Evolutionary conservation across 768 basidiomycete genomes (phyloP).

Genomic region (Lactifluus pinguis): DNA sequence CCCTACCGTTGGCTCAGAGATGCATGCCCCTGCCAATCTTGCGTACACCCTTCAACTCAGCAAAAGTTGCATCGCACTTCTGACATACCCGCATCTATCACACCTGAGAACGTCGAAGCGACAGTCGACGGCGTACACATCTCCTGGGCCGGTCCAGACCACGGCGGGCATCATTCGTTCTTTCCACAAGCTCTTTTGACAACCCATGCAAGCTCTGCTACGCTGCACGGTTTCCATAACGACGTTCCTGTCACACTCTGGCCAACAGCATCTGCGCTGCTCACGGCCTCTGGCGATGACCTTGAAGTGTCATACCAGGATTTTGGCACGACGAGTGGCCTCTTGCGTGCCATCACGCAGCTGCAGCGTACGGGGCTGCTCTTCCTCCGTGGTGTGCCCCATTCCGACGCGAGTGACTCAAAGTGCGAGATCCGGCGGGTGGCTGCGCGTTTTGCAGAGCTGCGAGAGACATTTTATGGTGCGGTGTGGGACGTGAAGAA

Average conservation of each 20-base stretch:
- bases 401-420: constrained; percentile 45
- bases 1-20: constrained; percentile 79
- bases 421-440: constrained; percentile 61
- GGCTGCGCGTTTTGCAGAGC: constrained; percentile 59
- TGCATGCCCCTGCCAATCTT: constrained; percentile 62
- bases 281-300: constrained; percentile 29
- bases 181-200: constrained; percentile 42
- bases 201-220: constrained; percentile 34
- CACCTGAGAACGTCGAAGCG: constrained; percentile 34
- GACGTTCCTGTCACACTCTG: constrained; percentile 36
- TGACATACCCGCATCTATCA: constrained; percentile 47
- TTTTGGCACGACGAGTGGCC: constrained; percentile 35
- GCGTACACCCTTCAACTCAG: constrained; percentile 65
- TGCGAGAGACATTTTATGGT: constrained; percentile 87
- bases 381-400: constrained; percentile 65
- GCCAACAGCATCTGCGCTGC: constrained; percentile 28
- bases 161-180: constrained; percentile 50
- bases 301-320: constrained; percentile 51
- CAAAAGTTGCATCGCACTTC: constrained; percentile 72
- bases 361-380: constrained; percentile 65
- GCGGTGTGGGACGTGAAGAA: constrained; percentile 82
- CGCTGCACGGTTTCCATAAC: constrained; percentile 36
- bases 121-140: constrained; percentile 39
- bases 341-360: constrained; percentile 57
- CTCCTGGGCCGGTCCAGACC: constrained; percentile 41